Conservation (phyloP, 2,329 filamentous ascomycete genomes). For the Geosmithia flava region DNA sequence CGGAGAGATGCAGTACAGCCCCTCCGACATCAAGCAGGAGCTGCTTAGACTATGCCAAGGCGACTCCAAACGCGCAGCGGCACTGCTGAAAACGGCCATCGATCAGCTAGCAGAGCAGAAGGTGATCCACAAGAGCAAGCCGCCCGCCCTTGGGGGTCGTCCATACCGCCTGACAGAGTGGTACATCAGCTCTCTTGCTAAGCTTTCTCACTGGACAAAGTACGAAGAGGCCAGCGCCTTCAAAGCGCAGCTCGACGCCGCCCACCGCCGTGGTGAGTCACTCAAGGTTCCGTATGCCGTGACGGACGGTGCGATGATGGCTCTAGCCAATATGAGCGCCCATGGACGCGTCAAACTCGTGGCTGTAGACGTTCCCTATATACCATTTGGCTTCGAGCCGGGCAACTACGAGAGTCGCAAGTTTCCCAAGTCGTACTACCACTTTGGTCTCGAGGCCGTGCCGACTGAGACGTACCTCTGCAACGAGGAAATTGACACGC, state of each 20-base stretch:
- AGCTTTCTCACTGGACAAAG: slow-evolving; percentile 39
- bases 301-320: slow-evolving; percentile 54
- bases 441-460: slow-evolving; percentile 47
- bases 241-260: slow-evolving; percentile 46
- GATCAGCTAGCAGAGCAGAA: slow-evolving; percentile 33
- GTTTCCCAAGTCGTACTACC: slow-evolving; percentile 52
- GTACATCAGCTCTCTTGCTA: slow-evolving; percentile 43
- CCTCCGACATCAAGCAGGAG: slow-evolving; percentile 33
- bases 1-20: slow-evolving; percentile 32
- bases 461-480: slow-evolving; percentile 53
- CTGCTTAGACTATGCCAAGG: slow-evolving; percentile 34
- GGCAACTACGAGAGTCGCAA: slow-evolving; percentile 60
- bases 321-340: slow-evolving; percentile 52
- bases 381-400: slow-evolving; percentile 59
- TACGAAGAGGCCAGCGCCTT: slow-evolving; percentile 45
- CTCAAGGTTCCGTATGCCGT: slow-evolving; percentile 42
- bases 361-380: slow-evolving; percentile 41
- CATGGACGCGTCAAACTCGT: slow-evolving; percentile 41
- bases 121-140: slow-evolving; percentile 48
- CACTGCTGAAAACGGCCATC: slow-evolving; percentile 34
- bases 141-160: slow-evolving; percentile 42
- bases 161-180: slow-evolving; percentile 51
- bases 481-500: slow-evolving; percentile 33
- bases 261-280: slow-evolving; percentile 30
- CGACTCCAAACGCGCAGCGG: slow-evolving; percentile 22